Base-by-base conservation (phyloP, 345 rosid species). In the Heritiera fomes region DNA sequence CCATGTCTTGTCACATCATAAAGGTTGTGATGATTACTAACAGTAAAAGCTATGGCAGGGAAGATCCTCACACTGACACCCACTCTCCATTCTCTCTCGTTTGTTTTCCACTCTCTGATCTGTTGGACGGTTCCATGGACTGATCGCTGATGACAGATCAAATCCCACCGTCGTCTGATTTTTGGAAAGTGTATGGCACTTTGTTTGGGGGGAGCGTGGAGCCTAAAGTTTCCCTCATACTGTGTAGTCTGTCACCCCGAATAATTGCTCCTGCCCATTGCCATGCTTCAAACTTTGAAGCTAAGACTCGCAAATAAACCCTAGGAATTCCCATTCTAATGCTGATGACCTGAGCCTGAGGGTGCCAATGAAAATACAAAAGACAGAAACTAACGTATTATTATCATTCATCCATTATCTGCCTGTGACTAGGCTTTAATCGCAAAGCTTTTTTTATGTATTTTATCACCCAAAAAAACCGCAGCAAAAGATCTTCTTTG, bases 1-100 rank as follows among this genome's bases (percentile, higher is more conserved):
- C 59, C 66, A 64, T 79, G 92, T 63, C 56, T 88, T 66, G 94
- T 91, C 94, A 88, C 86, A 87, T 91, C 92, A 61, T 45, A 78
- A 69, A 65, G 86, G 77, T 79, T 84, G 89, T 89, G 83, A 85
- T 87, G 87, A 90, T 89, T 86, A 84, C 84, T 55, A 71, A 76
- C 52, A 78, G 62, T 76, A 75, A 82, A 80, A 65, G 84, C 75
- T 55, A 28, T 65, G 62, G 45, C 79, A 79, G 58, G 43, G 43
- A 8, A 60, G 17, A 46, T 64, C 75, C 78, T 58, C 38, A 40
- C 52, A 20, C 60, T 53, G 3, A 30, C 47, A 14, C 79, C 47
- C 66, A 52, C 76, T 15, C 67, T 3, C 71, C 43, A 41, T 1
- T 2, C 34, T 0, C 20, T 40, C 18, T 47, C 17, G 1, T 28